These are phyloP conservation scores for Amylocystis lapponica DNA, from an alignment of 768 basidiomycete species.

Conservation along the genomic window DNA sequence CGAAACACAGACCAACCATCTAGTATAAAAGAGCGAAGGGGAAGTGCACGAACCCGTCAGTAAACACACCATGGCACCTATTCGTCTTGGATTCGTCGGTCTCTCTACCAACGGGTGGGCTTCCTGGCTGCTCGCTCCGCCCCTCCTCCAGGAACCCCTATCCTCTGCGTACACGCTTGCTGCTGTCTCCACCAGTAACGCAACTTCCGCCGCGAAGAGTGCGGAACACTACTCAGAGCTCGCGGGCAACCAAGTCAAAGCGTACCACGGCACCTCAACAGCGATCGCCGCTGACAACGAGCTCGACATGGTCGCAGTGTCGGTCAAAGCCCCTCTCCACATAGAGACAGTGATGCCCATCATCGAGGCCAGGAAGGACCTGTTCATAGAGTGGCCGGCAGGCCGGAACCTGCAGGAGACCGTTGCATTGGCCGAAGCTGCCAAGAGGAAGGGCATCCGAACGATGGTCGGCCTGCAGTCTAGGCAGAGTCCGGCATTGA, in stretches of 20 bases:
- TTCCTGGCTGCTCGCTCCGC: slow-evolving; percentile 3
- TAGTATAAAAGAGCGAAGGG: too few species aligned
- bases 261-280: slow-evolving; percentile 27
- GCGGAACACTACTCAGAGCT: slow-evolving; percentile 18
- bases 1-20: too few species aligned
- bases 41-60: too few species aligned
- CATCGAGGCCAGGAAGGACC: slow-evolving; percentile 32
- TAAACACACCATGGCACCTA: slow-evolving; percentile 21
- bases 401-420: slow-evolving; percentile 28
- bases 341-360: slow-evolving; percentile 25
- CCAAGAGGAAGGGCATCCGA: slow-evolving; percentile 24
- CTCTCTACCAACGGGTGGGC: slow-evolving; percentile 8
- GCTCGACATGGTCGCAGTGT: slow-evolving; percentile 32
- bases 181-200: slow-evolving; percentile 5
- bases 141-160: slow-evolving; percentile 2
- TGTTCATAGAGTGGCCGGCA: slow-evolving; percentile 38
- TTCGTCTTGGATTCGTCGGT: slow-evolving; percentile 27
- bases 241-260: slow-evolving; percentile 24
- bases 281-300: slow-evolving; percentile 29
- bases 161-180: slow-evolving; percentile 6
- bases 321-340: slow-evolving; percentile 30
- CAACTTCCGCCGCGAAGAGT: slow-evolving; percentile 4
- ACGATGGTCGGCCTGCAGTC: slow-evolving; percentile 33
- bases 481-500: slow-evolving; percentile 21
- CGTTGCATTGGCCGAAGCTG: slow-evolving; percentile 28